Percentiles rank a stretch among this genome's conserved stretches.
These are phyloP conservation scores for Meyerozyma athensensis DNA, from an alignment of 1,139 yeast genomes.

Conservation along the genomic window DNA sequence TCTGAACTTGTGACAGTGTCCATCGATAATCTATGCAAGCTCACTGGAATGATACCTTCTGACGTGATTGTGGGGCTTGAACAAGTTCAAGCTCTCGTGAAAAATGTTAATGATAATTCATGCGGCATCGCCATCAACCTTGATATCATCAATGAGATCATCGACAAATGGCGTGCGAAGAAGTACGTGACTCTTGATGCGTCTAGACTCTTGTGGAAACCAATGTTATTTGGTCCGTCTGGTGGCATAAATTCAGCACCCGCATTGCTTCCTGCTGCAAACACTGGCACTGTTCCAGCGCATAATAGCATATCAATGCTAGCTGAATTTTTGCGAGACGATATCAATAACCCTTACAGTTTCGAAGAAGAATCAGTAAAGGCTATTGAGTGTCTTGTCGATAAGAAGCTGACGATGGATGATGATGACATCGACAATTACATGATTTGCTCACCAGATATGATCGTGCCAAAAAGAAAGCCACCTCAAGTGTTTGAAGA, in stretches of 20 bases:
- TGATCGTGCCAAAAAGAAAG: constrained; percentile 13
- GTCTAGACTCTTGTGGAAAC: constrained; percentile 66
- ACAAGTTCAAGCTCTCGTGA: constrained; percentile 57
- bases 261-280: constrained; percentile 25
- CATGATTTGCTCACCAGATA: constrained; percentile 30
- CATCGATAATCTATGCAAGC: constrained; percentile 54
- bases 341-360: constrained; percentile 54
- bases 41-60: constrained; percentile 83
- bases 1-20: constrained; percentile 29
- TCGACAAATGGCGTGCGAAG: constrained; percentile 54
- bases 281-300: constrained; percentile 9
- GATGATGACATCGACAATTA: constrained; percentile 19
- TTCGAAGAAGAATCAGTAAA: constrained; percentile 49
- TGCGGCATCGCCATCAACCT: constrained; percentile 57
- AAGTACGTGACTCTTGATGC: constrained; percentile 49
- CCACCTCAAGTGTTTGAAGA: constrained; percentile 12
- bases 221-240: constrained; percentile 76
- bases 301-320: constrained; percentile 51
- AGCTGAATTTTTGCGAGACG: constrained; percentile 57
- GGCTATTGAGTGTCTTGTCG: constrained; percentile 37
- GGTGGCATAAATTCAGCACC: constrained; percentile 70
- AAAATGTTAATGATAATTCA: constrained; percentile 34
- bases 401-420: constrained; percentile 13
- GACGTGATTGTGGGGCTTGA: constrained; percentile 88
- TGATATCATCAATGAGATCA: constrained; percentile 36